phyloP scores from a whole-genome alignment of 805 yeast genomes.

The Monosporozyma unispora region DNA sequence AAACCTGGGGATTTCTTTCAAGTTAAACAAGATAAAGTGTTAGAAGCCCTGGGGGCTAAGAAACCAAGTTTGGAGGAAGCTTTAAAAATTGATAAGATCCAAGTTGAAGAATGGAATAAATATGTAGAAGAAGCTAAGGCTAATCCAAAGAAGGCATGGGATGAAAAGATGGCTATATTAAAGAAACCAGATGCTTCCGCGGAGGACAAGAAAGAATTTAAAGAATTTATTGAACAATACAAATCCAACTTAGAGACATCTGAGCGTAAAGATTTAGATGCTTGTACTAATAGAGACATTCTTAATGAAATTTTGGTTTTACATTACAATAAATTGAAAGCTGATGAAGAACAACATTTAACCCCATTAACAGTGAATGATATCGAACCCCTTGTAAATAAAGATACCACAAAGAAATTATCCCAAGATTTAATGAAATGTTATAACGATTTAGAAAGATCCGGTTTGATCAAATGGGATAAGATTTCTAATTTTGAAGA shows the following conservation, averaged over 20 bases:
- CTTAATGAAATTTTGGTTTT: slow-evolving; percentile 36
- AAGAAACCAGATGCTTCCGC: not conserved
- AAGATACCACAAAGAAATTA: slow-evolving; percentile 14
- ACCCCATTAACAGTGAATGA: slow-evolving; percentile 17
- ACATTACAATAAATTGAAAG: slow-evolving; percentile 13
- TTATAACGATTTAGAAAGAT: slow-evolving; percentile 18
- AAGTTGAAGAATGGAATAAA: slow-evolving; percentile 67
- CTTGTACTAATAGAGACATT: slow-evolving; percentile 39
- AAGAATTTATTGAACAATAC: slow-evolving; percentile 19
- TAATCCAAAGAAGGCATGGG: slow-evolving; percentile 34
- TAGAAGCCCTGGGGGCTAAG: slow-evolving; percentile 72
- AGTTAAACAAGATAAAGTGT: slow-evolving; percentile 77
- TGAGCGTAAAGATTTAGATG: slow-evolving; percentile 16
- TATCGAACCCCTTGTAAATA: slow-evolving; percentile 34
- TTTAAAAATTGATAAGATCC: slow-evolving; percentile 58
- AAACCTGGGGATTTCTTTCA: slow-evolving; percentile 80
- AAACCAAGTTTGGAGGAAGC: slow-evolving; percentile 72
- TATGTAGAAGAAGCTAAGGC: slow-evolving; percentile 49
- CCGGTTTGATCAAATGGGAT: slow-evolving; percentile 13
- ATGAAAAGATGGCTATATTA: slow-evolving; percentile 17
- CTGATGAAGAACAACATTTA: slow-evolving; percentile 5
- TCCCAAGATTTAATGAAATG: slow-evolving; percentile 16
- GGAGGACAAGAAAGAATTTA: slow-evolving; percentile 9
- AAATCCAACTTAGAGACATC: slow-evolving; percentile 17
- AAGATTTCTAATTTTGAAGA: slow-evolving; percentile 7